Evolutionary conservation across 2,329 filamentous ascomycete genomes (phyloP), one percentile per base, ranked within the genome.

Genomic region (Aspergillus sclerotialis): DNA sequence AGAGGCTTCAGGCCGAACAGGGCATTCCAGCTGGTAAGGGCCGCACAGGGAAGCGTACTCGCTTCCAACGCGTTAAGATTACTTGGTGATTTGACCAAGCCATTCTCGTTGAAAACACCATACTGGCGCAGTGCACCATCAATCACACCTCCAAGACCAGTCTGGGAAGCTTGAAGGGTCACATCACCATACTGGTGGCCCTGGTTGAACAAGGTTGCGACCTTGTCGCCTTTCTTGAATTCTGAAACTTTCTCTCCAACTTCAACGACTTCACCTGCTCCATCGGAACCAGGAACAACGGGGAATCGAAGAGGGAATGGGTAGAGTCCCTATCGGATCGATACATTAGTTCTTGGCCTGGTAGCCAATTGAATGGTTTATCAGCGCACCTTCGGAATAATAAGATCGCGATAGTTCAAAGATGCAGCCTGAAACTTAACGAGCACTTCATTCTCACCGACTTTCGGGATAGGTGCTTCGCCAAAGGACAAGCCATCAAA

Each of bases 371-470:
- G n/a, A n/a, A n/a, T n/a, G n/a, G n/a, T n/a, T n/a, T n/a, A 75
- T 24, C 3, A 39, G 64, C 70, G 31, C 57, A 60, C 55, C 56
- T 63, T 55, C 0, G 65, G 60, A 32, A 72, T 69, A 11, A 62
- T 56, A 7, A 73, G 45, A 19, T 73, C 70, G 15, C 70, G 59
- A 38, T 70, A 72, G 40, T 73, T 73, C 32, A 73, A 50, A 9
- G 67, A 67, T 1, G 64, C 69, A 4, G 63, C 69, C n/a, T 65
- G 49, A 2, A 73, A 68, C 58, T 81, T 82, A 46, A 89, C 77
- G 21, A 89, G 69, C 5, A 87, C 81, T 16, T 89, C 78, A 41
- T 75, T 74, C 35, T 86, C 81, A 30, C 82, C 82, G 1, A 82
- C 52, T 44, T 76, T 61, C 10, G 80, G 78, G 3, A 85, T 51